Percentiles rank a stretch among this genome's conserved stretches.
Evolutionary conservation across 75 land plant species (phyloP).

Genomic region (Azolla pinnata): DNA sequence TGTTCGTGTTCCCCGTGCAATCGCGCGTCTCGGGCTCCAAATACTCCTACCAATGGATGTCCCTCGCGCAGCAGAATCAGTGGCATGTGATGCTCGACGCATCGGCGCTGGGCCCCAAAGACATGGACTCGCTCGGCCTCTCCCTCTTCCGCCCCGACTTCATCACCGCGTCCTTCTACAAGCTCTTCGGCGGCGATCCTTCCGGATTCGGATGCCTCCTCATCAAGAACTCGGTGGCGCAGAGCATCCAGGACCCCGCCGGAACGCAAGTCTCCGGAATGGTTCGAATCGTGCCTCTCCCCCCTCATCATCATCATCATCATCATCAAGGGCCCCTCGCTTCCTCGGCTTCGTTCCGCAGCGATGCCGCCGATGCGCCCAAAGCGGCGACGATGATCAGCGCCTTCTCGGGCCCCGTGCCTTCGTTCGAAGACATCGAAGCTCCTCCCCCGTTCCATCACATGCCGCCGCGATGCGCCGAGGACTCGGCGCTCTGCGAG

Average conservation of each 20-base stretch:
- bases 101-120: conserved; percentile 78
- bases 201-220: conserved; percentile 86
- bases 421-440: conserved; percentile 10
- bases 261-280: conserved; percentile 56
- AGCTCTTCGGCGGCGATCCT: conserved; percentile 77
- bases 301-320: too few relatives aligned
- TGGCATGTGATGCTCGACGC: conserved; percentile 94
- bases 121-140: conserved; percentile 84
- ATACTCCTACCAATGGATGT: conserved; percentile 92
- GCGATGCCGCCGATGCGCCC: conserved; percentile 4
- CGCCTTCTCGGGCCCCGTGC: conserved; percentile 40
- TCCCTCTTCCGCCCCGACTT: conserved; percentile 81
- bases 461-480: too few relatives aligned
- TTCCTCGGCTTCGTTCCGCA: neutral
- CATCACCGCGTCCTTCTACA: conserved; percentile 73
- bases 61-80: conserved; percentile 70
- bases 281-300: conserved; percentile 63
- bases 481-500: neutral
- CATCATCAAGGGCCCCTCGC: too few relatives aligned
- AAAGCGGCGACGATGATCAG: conserved; percentile 17
- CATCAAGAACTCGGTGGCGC: conserved; percentile 72
- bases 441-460: neutral
- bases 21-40: conserved; percentile 77
- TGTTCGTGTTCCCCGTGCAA: conserved; percentile 85
- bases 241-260: conserved; percentile 44